These are phyloP conservation scores for Lathyrus sativus DNA, from an alignment of 306 rosid species.

Conservation along the genomic window DNA sequence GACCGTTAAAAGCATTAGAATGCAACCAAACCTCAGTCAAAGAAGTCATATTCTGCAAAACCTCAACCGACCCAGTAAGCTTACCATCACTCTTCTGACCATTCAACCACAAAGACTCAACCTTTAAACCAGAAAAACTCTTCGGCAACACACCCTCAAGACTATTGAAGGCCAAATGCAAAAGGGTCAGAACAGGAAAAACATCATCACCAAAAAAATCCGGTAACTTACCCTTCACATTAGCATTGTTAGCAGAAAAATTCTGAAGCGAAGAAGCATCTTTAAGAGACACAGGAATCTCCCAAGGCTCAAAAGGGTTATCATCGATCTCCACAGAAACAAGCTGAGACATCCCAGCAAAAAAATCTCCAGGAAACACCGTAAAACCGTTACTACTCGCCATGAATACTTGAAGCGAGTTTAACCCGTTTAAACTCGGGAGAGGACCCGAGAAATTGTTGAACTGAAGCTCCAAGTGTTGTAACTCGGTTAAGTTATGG, in stretches of 20 bases:
- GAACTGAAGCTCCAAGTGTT: slow-evolving; percentile 77
- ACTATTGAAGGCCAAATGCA: slow-evolving; percentile 72
- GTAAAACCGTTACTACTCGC: slow-evolving; percentile 58
- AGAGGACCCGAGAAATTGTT: slow-evolving; percentile 77
- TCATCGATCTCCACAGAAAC: slow-evolving; percentile 60
- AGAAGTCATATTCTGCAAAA: slow-evolving; percentile 69
- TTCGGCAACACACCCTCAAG: slow-evolving; percentile 65
- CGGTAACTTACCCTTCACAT: slow-evolving; percentile 62
- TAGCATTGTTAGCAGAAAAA: slow-evolving; percentile 79
- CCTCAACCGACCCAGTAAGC: slow-evolving; percentile 59
- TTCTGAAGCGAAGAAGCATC: slow-evolving; percentile 62
- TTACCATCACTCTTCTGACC: slow-evolving; percentile 60
- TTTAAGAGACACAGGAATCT: slow-evolving; percentile 55
- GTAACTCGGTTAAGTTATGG: slow-evolving; percentile 50
- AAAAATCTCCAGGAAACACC: slow-evolving; percentile 61
- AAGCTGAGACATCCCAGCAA: slow-evolving; percentile 61
- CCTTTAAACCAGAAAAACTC: slow-evolving; percentile 51
- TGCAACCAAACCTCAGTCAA: slow-evolving; percentile 83
- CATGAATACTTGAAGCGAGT: slow-evolving; percentile 52
- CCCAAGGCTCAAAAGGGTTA: slow-evolving; percentile 74
- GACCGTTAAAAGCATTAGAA: slow-evolving; percentile 62
- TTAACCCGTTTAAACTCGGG: slow-evolving; percentile 58
- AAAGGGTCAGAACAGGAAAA: slow-evolving; percentile 55
- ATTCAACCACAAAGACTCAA: slow-evolving; percentile 80
- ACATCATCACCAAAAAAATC: slow-evolving; percentile 50